Conservation (phyloP, 208 protist genomes). For the Leishmania martiniquensis region DNA sequence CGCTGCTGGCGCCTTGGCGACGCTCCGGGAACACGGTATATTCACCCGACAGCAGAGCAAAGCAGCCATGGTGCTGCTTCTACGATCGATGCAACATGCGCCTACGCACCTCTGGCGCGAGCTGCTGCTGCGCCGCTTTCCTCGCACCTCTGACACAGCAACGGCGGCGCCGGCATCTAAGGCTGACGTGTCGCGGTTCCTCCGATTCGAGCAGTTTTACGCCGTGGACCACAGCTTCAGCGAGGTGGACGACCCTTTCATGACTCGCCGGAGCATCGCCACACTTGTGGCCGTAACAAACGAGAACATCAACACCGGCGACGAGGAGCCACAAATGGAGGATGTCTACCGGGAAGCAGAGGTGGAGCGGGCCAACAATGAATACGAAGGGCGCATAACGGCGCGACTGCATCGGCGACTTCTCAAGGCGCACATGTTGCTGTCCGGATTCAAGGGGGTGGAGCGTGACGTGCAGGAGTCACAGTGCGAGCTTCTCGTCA, state of each 20-base stretch:
- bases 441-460: slow-evolving; percentile 55
- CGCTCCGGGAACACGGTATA: slow-evolving; percentile 72
- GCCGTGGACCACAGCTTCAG: slow-evolving; percentile 47
- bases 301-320: slow-evolving; percentile 20
- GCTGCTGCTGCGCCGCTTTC: slow-evolving; percentile 27
- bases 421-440: slow-evolving; percentile 43
- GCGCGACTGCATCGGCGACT: slow-evolving; percentile 26
- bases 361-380: slow-evolving; percentile 7
- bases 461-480: slow-evolving; percentile 40
- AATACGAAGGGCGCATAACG: slow-evolving; percentile 16
- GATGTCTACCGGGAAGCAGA: slow-evolving; percentile 34
- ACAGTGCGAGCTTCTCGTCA: slow-evolving; percentile 66
- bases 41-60: slow-evolving; percentile 46
- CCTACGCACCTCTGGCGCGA: slow-evolving; percentile 42
- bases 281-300: slow-evolving; percentile 40
- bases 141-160: background rate
- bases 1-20: slow-evolving; percentile 59
- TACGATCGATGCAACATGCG: slow-evolving; percentile 29
- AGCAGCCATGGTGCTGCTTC: slow-evolving; percentile 42
- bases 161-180: background rate
- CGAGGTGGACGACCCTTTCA: slow-evolving; percentile 52
- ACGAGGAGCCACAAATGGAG: slow-evolving; percentile 23
- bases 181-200: slow-evolving; percentile 30
- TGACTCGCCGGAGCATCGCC: slow-evolving; percentile 33
- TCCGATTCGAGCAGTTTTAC: slow-evolving; percentile 67